Percentiles rank a stretch among this genome's conserved stretches.
phyloP scores from a whole-genome alignment of 148 eudicot species.

The Rhododendron williamsianum region DNA sequence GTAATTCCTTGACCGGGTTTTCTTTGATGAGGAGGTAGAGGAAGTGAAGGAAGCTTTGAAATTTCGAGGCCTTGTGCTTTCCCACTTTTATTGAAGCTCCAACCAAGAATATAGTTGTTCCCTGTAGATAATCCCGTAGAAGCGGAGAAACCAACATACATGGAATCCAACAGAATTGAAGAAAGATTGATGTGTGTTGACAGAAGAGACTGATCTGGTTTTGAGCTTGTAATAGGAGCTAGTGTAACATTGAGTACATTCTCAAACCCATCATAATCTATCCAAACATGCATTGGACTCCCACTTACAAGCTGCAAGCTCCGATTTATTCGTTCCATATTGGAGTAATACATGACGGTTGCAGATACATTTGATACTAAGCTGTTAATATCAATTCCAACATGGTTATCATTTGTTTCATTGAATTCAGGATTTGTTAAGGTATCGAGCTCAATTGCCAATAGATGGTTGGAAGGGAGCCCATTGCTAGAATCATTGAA shows the following conservation, averaged over 20 bases:
- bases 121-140: neutral
- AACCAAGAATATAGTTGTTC: constrained; percentile 19
- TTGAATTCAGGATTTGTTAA: constrained; percentile 14
- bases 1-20: neutral
- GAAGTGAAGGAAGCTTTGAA: constrained; percentile 11
- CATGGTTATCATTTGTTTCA: neutral
- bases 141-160: constrained; percentile 32
- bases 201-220: constrained; percentile 18
- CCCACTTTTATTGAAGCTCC: constrained; percentile 26
- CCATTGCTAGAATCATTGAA: constrained; percentile 6
- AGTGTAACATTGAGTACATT: constrained; percentile 28
- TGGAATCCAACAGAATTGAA: constrained; percentile 17
- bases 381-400: neutral
- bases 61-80: neutral
- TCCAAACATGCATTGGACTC: neutral
- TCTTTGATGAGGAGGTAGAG: neutral
- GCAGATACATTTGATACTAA: constrained; percentile 20
- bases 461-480: constrained; percentile 14
- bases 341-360: constrained; percentile 23
- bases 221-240: constrained; percentile 24
- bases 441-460: constrained; percentile 31
- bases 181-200: constrained; percentile 22
- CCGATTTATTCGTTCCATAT: rapidly evolving
- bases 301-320: neutral
- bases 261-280: constrained; percentile 27